phyloP scores from a whole-genome alignment of 179 eudicot species.

The Heliamphora pulchella region DNA sequence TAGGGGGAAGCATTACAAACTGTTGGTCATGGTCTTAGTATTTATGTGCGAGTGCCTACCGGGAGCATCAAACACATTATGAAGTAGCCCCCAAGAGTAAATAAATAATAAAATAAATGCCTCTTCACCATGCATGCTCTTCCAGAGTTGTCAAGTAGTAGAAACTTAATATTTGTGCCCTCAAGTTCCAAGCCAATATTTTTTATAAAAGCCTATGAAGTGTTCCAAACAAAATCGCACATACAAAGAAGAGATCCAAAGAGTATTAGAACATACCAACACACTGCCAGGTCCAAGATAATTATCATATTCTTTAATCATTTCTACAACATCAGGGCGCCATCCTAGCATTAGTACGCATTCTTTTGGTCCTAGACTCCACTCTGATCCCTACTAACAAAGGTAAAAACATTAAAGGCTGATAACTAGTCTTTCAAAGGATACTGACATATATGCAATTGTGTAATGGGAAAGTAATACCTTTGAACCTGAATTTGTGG shows the following conservation, averaged over 20 bases:
- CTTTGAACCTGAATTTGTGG: conserved; percentile 59
- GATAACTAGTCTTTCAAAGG: conserved; percentile 1
- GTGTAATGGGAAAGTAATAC: conserved; percentile 22
- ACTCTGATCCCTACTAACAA: conserved; percentile 57
- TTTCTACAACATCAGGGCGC: conserved; percentile 76
- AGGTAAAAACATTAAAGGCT: conserved; percentile 10
- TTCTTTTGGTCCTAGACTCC: conserved; percentile 77
- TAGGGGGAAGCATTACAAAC: too few relatives aligned
- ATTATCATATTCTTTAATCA: conserved; percentile 83
- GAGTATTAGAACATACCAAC: conserved; percentile 46
- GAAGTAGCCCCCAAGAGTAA: background rate
- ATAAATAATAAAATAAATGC: background rate
- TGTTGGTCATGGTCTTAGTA: too few relatives aligned
- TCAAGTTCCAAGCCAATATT: background rate
- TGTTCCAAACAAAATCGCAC: background rate
- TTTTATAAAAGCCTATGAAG: background rate
- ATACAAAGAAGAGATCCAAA: background rate
- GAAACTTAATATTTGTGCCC: background rate
- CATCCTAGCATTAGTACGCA: conserved; percentile 78
- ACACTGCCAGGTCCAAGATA: conserved; percentile 98
- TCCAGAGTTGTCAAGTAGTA: background rate
- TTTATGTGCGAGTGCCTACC: too few relatives aligned
- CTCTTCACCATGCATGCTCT: background rate
- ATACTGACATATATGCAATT: conserved; percentile 7
- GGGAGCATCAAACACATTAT: too few relatives aligned